Conservation (phyloP, 2,329 filamentous ascomycete genomes). For the Dothideomycetidae sp. region DNA sequence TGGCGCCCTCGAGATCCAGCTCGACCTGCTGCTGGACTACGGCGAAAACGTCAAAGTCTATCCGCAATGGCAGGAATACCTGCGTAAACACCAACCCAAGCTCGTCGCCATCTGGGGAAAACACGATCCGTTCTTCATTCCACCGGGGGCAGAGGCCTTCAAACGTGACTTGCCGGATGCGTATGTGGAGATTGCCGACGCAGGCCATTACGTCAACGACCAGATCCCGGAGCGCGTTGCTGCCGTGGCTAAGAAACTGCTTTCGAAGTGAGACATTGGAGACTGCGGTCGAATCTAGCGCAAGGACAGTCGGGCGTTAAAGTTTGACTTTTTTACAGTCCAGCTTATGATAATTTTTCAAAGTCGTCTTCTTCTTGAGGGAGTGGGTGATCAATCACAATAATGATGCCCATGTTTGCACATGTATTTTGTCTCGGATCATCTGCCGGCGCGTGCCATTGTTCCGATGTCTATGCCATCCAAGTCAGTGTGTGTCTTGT, state of each 20-base stretch:
- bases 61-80: neutral
- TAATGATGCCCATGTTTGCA: no score
- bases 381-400: no score
- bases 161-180: neutral
- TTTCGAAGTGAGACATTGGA: neutral
- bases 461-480: no score
- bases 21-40: neutral
- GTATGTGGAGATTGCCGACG: neutral
- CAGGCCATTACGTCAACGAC: neutral
- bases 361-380: no score
- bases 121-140: neutral
- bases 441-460: no score
- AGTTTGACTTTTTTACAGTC: no score
- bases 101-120: neutral
- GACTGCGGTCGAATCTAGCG: no score
- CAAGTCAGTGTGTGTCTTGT: no score
- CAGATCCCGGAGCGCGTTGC: neutral
- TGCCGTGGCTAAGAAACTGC: neutral
- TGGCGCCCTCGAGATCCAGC: neutral
- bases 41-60: neutral
- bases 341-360: no score
- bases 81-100: neutral
- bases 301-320: no score
- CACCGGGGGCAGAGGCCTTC: neutral
- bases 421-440: no score